Conservation (phyloP, 352 stramenopile species). For the Pythium periplocum region DNA sequence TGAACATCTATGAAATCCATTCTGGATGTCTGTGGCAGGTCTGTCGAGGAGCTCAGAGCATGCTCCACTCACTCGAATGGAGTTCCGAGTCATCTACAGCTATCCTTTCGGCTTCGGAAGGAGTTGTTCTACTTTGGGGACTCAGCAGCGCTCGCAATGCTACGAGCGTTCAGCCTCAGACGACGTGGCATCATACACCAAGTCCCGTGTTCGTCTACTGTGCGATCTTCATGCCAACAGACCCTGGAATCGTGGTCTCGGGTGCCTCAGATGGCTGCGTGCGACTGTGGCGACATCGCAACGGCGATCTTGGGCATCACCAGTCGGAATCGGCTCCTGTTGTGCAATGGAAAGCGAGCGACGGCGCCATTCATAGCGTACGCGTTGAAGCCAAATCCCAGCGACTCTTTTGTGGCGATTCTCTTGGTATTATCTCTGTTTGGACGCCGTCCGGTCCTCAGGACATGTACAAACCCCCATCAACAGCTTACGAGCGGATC, state of each 20-base stretch:
- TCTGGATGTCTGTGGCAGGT: constrained; percentile 28
- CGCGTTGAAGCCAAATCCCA: constrained; percentile 34
- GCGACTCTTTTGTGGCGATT: constrained; percentile 59
- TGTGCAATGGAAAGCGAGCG: constrained; percentile 12
- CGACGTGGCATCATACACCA: constrained; percentile 45
- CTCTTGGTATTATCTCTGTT: constrained; percentile 37
- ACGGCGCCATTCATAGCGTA: constrained; percentile 37
- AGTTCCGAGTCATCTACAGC: constrained; percentile 23
- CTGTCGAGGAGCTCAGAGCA: constrained; percentile 36
- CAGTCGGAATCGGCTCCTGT: background rate
- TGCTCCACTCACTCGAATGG: constrained; percentile 68
- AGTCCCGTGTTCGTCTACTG: constrained; percentile 61
- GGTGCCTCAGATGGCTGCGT: constrained; percentile 50
- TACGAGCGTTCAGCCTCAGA: too few species aligned
- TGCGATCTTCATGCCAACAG: constrained; percentile 35
- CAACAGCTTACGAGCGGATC: constrained; percentile 26
- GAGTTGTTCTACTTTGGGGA: constrained; percentile 38
- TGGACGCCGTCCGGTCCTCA: constrained; percentile 19
- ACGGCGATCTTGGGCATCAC: background rate
- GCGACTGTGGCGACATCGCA: constrained; percentile 30
- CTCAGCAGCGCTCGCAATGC: constrained; percentile 6
- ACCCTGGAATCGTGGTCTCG: constrained; percentile 30
- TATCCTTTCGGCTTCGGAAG: constrained; percentile 44
- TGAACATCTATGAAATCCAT: constrained; percentile 44
- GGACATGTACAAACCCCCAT: background rate